Evolutionary conservation across 1,284 basidiomycete genomes (phyloP), one percentile per base, ranked within the genome.

Genomic region (Neolentinus lepideus): DNA sequence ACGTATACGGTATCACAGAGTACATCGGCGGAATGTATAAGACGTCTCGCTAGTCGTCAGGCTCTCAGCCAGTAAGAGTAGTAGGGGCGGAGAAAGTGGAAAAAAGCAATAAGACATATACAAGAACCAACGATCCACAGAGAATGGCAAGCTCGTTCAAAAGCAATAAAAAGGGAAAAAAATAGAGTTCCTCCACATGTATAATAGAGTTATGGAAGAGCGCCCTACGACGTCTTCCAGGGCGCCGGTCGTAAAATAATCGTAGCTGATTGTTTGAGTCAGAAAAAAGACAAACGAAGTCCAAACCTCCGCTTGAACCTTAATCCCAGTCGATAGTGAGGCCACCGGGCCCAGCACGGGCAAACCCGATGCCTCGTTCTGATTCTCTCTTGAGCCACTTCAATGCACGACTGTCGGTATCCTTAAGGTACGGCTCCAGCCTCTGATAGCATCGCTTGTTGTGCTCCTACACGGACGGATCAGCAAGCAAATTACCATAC

Each of bases 311-410:
- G 22, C 22, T 26, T 25, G 0, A 6, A 19, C 19, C 45, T 67
- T 71, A 90, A 64, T 85, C 83, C 88, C 88, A 90, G 58, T 90
- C 88, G 61, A 90, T 85, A 53, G 78, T 72, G 56, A 90, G 71
- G 47, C 88, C 87, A 25, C 78, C 85, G 21, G 83, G 82, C 19
- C 77, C 79, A 25, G 79, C 61, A 35, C 59, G 72, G 53, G 82
- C 83, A 51, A 88, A 70, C 45, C 87, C 88, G 59, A 90, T 85
- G 19, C 82, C 80, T 51, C 86, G 79, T 52, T 85, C 79, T 24
- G 82, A 78, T 69, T 94, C 89, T 53, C 84, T 79, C 67, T 84
- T 83, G 46, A 95, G 77, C 89, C 90, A 96, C 64, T 81, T 84
- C 58, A 89, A 63, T 3, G 92, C 91, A 19, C 88, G 81, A 67